Conservation (phyloP, 2,329 filamentous ascomycete species). For the Clonostachys rosea region DNA sequence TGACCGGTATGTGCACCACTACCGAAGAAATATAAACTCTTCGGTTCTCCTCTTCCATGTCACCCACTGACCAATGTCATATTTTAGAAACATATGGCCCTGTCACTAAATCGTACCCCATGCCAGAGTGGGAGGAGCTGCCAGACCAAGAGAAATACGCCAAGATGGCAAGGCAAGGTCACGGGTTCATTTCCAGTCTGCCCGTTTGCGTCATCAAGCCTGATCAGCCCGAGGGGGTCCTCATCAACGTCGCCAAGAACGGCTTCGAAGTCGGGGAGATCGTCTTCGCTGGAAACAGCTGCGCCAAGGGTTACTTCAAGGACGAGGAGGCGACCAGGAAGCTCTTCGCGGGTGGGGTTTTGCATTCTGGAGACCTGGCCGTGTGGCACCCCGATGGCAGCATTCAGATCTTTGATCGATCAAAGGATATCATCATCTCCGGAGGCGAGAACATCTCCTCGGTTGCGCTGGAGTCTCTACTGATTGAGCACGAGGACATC, state of each 20-base stretch:
- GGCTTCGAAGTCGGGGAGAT: constrained; percentile 53
- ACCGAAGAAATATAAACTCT: too few relatives aligned
- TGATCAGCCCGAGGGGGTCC: constrained; percentile 59
- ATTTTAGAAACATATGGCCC: constrained; percentile 79
- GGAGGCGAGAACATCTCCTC: constrained; percentile 97
- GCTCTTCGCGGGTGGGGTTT: constrained; percentile 79
- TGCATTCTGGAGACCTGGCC: constrained; percentile 88
- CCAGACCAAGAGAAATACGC: constrained; percentile 73
- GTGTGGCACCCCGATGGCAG: constrained; percentile 91
- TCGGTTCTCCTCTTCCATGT: background rate
- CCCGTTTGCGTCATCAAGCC: constrained; percentile 79
- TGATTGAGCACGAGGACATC: constrained; percentile 82
- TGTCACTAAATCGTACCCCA: constrained; percentile 87
- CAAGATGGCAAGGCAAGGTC: constrained; percentile 90
- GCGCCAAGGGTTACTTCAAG: constrained; percentile 87
- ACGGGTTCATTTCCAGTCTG: constrained; percentile 81
- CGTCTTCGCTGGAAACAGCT: constrained; percentile 88
- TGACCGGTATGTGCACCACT: constrained; percentile 37
- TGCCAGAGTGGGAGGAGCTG: constrained; percentile 79
- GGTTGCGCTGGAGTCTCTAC: constrained; percentile 84
- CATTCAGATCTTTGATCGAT: constrained; percentile 86
- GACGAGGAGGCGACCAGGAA: constrained; percentile 81
- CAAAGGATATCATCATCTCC: constrained; percentile 98
- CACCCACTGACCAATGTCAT: background rate
- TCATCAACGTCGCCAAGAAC: constrained; percentile 40